phyloP scores from a whole-genome alignment of 352 stramenopile species.

The Phytopythium chamaehyphon region DNA sequence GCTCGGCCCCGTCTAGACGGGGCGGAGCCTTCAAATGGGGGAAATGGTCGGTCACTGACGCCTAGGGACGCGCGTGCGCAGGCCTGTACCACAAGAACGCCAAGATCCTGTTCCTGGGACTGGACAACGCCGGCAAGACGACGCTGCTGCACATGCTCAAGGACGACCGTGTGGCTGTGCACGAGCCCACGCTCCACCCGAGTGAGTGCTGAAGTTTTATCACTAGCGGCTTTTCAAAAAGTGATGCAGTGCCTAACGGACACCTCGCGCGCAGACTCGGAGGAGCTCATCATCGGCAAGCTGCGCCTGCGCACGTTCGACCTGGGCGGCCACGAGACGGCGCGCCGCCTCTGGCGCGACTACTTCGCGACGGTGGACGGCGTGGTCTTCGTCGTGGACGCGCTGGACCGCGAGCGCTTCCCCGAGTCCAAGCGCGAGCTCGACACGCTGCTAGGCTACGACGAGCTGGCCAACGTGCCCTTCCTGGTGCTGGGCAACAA shows the following conservation, averaged over 20 bases:
- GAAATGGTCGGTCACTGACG: constrained; percentile 8
- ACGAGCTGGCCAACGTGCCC: constrained; percentile 97
- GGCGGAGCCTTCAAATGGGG: background rate
- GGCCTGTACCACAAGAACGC: constrained; percentile 99
- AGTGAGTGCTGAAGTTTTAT: too few species aligned
- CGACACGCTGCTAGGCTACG: constrained; percentile 95
- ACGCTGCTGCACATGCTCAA: constrained; percentile 99
- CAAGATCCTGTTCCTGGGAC: constrained; percentile 99
- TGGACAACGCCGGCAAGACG: constrained; percentile 99
- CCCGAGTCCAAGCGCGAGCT: constrained; percentile 99
- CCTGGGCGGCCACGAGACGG: constrained; percentile 98
- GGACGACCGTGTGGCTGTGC: constrained; percentile 95
- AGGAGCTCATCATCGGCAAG: constrained; percentile 94
- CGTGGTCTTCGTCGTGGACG: constrained; percentile 99
- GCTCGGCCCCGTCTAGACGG: background rate
- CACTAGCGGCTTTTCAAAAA: too few species aligned
- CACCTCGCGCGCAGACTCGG: constrained; percentile 58
- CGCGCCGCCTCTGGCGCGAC: constrained; percentile 97
- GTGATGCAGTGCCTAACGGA: too few species aligned
- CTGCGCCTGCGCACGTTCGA: constrained; percentile 99
- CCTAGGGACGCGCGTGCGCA: constrained; percentile 18
- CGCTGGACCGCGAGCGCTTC: constrained; percentile 97
- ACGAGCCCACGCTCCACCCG: constrained; percentile 96
- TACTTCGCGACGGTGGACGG: constrained; percentile 99
- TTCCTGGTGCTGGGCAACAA: constrained; percentile 99